Conservation (phyloP, 805 yeast species). For the Ogataea methylovora region DNA sequence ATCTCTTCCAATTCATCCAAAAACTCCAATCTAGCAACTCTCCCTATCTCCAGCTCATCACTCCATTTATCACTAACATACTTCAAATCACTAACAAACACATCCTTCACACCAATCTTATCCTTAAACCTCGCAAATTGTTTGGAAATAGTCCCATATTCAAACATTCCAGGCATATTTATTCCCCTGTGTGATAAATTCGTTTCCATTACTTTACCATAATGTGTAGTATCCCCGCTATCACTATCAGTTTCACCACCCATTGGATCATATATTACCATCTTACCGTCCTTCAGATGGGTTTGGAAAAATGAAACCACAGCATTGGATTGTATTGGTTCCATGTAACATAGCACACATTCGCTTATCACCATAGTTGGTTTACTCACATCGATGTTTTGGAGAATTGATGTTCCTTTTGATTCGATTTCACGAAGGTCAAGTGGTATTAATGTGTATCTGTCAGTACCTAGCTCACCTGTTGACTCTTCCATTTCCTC, state of each 20-base stretch:
- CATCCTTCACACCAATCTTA: slow-evolving; percentile 11
- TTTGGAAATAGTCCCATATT: slow-evolving; percentile 38
- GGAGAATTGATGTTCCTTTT: slow-evolving; percentile 6
- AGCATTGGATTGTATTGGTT: slow-evolving; percentile 37
- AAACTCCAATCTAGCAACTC: slow-evolving; percentile 51
- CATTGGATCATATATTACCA: slow-evolving; percentile 65
- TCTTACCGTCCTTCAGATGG: slow-evolving; percentile 16
- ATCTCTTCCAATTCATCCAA: slow-evolving; percentile 75
- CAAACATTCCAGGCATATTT: slow-evolving; percentile 46
- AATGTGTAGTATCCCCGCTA: slow-evolving; percentile 31
- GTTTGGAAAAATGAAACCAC: slow-evolving; percentile 37
- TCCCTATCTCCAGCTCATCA: slow-evolving; percentile 26
- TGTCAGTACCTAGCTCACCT: slow-evolving; percentile 26
- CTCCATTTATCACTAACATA: slow-evolving; percentile 34
- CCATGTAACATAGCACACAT: slow-evolving; percentile 68
- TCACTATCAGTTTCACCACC: slow-evolving; percentile 28
- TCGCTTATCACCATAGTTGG: slow-evolving; percentile 67
- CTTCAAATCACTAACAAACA: slow-evolving; percentile 39
- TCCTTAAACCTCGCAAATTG: slow-evolving; percentile 30
- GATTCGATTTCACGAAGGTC: slow-evolving; percentile 40
- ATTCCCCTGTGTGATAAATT: slow-evolving; percentile 59
- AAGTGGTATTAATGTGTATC: slow-evolving; percentile 45
- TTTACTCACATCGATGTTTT: slow-evolving; percentile 21
- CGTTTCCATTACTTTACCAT: slow-evolving; percentile 61
- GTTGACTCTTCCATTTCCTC: slow-evolving; percentile 18